Evolutionary conservation across 2,329 filamentous ascomycete species (phyloP).

Genomic region (Trichoderma sp.): DNA sequence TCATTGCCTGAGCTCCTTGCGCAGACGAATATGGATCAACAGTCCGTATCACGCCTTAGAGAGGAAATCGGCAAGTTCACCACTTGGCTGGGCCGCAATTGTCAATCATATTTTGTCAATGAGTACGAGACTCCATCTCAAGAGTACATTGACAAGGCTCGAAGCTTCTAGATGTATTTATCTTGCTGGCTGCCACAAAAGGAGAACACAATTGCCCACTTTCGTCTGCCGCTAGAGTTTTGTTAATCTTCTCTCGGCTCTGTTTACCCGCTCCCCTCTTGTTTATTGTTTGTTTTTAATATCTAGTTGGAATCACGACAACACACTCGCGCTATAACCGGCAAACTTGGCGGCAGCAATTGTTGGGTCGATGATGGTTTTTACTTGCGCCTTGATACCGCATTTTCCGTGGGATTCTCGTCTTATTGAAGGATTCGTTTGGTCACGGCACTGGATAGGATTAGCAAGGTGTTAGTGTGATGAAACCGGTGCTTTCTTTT

Average conservation of each 20-base stretch:
- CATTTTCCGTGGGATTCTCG: neutral
- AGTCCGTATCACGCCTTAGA: constrained; percentile 81
- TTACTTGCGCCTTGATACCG: neutral
- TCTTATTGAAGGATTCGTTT: constrained; percentile 5
- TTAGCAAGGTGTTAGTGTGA: constrained; percentile 13
- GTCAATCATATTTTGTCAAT: constrained; percentile 71
- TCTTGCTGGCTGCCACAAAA: neutral
- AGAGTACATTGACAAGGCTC: constrained; percentile 70
- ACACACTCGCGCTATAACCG: neutral
- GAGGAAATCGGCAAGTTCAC: constrained; percentile 88
- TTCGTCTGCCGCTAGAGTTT: neutral
- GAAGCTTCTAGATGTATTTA: constrained; percentile 37
- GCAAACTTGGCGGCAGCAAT: neutral
- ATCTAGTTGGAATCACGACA: neutral
- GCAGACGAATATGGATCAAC: constrained; percentile 96
- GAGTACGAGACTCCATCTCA: constrained; percentile 71
- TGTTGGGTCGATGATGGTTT: neutral
- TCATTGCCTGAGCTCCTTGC: constrained; percentile 89
- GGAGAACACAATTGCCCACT: neutral
- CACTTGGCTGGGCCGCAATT: constrained; percentile 77
- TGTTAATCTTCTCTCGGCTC: neutral
- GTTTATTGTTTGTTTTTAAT: neutral
- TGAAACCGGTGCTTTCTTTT: neutral
- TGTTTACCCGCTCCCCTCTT: neutral
- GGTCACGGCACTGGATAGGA: constrained; percentile 8